Conservation (phyloP, 139 green algal genomes). For the Zygnema cylindricum region DNA sequence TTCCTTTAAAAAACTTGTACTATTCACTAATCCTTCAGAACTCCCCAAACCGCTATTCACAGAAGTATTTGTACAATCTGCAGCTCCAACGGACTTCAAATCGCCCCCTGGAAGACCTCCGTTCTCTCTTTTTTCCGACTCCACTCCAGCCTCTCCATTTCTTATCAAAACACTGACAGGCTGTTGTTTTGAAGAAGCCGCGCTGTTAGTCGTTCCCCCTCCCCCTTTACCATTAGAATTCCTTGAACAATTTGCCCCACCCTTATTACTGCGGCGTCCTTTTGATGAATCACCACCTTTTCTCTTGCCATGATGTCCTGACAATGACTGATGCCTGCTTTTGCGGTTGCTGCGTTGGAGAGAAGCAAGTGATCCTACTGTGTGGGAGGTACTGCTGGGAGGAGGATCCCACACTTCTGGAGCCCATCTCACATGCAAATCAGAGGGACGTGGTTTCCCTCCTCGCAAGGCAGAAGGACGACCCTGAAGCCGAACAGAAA, state of each 20-base stretch:
- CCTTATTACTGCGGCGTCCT: background rate
- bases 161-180: background rate
- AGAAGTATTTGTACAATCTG: too few species aligned
- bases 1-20: background rate
- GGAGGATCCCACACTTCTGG: conserved; percentile 24
- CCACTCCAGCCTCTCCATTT: background rate
- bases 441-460: conserved; percentile 12
- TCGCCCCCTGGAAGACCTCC: background rate
- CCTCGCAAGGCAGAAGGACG: background rate
- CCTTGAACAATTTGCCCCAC: background rate
- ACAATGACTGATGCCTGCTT: background rate
- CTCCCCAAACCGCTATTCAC: too few species aligned
- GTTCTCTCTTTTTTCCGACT: background rate
- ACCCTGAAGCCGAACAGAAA: background rate
- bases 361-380: conserved; percentile 1
- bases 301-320: background rate
- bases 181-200: background rate
- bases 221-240: background rate
- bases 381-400: conserved; percentile 32
- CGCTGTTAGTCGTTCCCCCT: background rate
- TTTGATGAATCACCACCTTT: background rate
- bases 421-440: conserved; percentile 24
- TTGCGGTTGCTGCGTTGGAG: background rate
- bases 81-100: background rate
- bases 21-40: background rate